Evolutionary conservation across 768 basidiomycete species (phyloP), one percentile per base, ranked within the genome.

Genomic region (Suillus weaverae): DNA sequence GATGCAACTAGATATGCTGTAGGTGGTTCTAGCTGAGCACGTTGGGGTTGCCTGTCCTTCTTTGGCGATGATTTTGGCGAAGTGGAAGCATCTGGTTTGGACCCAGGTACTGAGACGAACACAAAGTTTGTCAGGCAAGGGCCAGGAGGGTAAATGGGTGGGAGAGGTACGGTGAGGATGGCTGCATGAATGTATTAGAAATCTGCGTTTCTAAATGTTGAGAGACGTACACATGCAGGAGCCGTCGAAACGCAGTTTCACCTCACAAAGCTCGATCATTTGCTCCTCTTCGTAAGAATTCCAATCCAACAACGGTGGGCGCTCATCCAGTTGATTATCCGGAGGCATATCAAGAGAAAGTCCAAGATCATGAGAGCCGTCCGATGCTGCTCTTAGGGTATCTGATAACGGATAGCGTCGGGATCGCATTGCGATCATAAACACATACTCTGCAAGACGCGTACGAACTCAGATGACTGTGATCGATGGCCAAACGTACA

Each of bases 391-490:
- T 59, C 67, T 72, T 60, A 76, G 64, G 65, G 69, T 70, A 46
- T 77, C 76, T 32, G 73, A 63, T 39, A 71, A 68, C 14, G 88
- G 89, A 56, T 82, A 77, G 46, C 82, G 75, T 66, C 80, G 80
- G 20, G 88, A 86, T 61, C 87, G 84, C 69, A 85, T 89, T 13
- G 90, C 90, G 32, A 92, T 76, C 46, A 90, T 59, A 38, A 91
- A 78, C 10, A 86, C 80, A 11, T 78, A 71, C 53, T 90, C 89
- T 89, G 68, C 43, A 11, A 30, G 43, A 63, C 66, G 57, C 26
- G 20, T 35, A 38, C 51, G 5, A 55, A 64, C 30, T 41, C 59
- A 60, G 63, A 38, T 60, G 33, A 64, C 41, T 66, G 35, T 3
- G 5, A 32, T 1, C 1, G 26, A 7, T 8, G 39, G 11, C 26